These are phyloP conservation scores for Fusarium begoniae DNA, from an alignment of 2,329 filamentous ascomycete genomes.

Conservation along the genomic window DNA sequence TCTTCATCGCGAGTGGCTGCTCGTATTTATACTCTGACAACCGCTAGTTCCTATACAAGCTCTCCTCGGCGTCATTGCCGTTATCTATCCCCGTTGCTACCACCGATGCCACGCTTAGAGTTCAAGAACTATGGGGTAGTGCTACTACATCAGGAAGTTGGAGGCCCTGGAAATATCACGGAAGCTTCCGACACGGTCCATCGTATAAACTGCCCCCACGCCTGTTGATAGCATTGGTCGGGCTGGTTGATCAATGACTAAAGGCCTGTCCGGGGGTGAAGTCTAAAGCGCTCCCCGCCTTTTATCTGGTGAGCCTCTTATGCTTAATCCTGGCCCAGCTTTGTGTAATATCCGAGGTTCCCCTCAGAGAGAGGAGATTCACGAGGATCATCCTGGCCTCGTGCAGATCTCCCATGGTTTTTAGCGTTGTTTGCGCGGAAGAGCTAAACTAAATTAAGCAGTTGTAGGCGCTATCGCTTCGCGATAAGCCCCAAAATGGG, in stretches of 20 bases:
- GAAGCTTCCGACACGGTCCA: neutral
- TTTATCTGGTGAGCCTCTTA: neutral
- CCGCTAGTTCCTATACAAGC: neutral
- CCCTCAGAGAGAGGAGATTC: neutral
- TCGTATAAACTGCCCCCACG: neutral
- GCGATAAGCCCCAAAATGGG: neutral
- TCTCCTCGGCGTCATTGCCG: neutral
- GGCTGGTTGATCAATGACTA: neutral
- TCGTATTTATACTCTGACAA: neutral
- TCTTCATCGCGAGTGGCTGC: neutral
- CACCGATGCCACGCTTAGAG: neutral
- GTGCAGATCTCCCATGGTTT: neutral
- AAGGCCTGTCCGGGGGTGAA: neutral
- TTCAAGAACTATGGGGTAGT: neutral
- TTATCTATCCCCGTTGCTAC: no score
- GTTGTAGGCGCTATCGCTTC: neutral
- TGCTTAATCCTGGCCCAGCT: neutral
- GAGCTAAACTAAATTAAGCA: neutral
- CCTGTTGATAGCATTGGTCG: neutral
- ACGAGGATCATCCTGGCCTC: neutral
- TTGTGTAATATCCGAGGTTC: neutral
- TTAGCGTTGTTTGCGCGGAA: neutral
- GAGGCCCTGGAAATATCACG: neutral
- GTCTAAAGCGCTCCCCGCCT: neutral
- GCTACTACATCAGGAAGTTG: neutral